Evolutionary conservation across 2,329 filamentous ascomycete genomes (phyloP).

Genomic region (Mycocentrospora acerina): DNA sequence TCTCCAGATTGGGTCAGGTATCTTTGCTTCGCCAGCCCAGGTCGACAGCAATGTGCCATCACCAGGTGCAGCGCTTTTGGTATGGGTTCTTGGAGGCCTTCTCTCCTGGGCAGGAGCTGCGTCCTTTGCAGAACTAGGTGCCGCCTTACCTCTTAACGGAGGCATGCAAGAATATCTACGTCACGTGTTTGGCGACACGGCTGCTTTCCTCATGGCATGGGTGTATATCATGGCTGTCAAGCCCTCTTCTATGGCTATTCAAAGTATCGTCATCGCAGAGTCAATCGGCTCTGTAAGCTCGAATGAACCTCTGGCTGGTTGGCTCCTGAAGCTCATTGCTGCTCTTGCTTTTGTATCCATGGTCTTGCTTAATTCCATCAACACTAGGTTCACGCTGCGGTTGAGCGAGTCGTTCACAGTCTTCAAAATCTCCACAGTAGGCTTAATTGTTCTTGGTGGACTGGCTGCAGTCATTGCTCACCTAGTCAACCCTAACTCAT

Average conservation of each 20-base stretch:
- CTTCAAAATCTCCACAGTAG: constrained; percentile 40
- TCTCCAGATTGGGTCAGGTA: constrained; percentile 65
- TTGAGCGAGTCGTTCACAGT: constrained; percentile 47
- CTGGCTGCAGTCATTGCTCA: constrained; percentile 34
- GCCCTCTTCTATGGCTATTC: constrained; percentile 64
- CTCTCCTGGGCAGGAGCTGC: constrained; percentile 65
- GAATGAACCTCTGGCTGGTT: constrained; percentile 7
- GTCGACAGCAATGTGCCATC: constrained; percentile 66
- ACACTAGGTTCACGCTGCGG: constrained; percentile 43
- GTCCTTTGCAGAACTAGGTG: constrained; percentile 64
- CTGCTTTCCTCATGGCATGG: constrained; percentile 66
- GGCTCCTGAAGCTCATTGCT: constrained; percentile 41
- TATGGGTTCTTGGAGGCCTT: constrained; percentile 64
- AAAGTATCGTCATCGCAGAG: constrained; percentile 62
- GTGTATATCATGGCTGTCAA: constrained; percentile 66
- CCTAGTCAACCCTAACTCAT: constrained; percentile 26
- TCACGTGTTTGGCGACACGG: constrained; percentile 61
- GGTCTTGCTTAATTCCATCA: constrained; percentile 48
- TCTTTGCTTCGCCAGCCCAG: constrained; percentile 65
- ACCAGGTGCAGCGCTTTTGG: constrained; percentile 57
- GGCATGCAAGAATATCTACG: constrained; percentile 65
- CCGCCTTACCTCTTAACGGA: constrained; percentile 64
- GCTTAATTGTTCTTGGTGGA: constrained; percentile 34
- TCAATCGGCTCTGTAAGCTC: constrained; percentile 52
- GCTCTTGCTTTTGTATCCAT: constrained; percentile 42